Evolutionary conservation across 371 early-diverging fungal species (phyloP).

Genomic region (Circinella minor): DNA sequence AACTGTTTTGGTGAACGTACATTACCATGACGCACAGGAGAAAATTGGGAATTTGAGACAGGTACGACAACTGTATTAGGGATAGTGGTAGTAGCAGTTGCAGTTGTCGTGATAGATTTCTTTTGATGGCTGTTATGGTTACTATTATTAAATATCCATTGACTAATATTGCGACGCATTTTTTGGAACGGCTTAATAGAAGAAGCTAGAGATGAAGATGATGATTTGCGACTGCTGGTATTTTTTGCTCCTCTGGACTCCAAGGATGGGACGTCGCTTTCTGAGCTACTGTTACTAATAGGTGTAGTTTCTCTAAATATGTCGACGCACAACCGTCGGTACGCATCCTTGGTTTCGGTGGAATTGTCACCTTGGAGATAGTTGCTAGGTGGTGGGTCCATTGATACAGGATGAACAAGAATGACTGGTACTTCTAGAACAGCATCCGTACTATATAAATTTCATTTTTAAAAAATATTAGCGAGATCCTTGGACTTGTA

Average conservation of each 20-base stretch:
- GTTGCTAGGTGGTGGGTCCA: slow-evolving; percentile 39
- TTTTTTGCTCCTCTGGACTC: background rate
- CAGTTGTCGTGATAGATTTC: background rate
- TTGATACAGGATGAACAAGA: slow-evolving; percentile 37
- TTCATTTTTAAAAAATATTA: background rate
- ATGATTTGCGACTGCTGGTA: background rate
- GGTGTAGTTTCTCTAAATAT: slow-evolving; percentile 3
- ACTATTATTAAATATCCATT: background rate
- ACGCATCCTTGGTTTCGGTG: background rate
- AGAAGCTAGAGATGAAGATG: background rate
- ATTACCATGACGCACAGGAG: slow-evolving; percentile 14
- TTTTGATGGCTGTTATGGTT: background rate
- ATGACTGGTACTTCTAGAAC: slow-evolving; percentile 33
- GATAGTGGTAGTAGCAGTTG: background rate
- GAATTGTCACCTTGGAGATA: slow-evolving; percentile 6
- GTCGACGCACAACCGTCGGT: background rate
- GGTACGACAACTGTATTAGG: background rate
- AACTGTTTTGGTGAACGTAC: slow-evolving; percentile 28
- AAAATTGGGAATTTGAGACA: background rate
- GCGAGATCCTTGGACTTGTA: background rate
- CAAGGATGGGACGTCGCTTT: slow-evolving; percentile 2
- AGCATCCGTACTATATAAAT: slow-evolving; percentile 20
- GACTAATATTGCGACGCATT: slow-evolving; percentile 7
- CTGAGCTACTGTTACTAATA: background rate
- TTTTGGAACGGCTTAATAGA: background rate